Percentiles rank a stretch among this genome's conserved stretches.
phyloP scores from a whole-genome alignment of 2,329 filamentous ascomycete species.

The Cytospora piceae region DNA sequence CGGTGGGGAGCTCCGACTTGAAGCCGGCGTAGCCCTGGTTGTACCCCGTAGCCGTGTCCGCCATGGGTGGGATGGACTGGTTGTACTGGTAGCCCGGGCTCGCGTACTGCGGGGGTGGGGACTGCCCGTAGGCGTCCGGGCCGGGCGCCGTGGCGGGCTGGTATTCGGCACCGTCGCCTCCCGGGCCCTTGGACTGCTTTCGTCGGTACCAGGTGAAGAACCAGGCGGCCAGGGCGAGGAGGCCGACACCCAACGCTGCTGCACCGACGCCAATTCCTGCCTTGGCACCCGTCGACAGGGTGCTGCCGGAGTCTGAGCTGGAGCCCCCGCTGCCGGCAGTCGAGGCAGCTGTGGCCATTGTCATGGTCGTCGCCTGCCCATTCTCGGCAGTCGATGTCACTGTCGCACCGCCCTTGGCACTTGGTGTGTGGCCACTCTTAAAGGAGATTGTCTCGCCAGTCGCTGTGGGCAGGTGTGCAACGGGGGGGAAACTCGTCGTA shows the following conservation, averaged over 20 bases:
- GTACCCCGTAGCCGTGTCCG: neutral
- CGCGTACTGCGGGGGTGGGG: slow-evolving; percentile 10
- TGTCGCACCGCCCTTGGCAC: neutral
- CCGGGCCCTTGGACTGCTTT: neutral
- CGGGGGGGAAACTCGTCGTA: neutral
- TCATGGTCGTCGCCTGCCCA: slow-evolving; percentile 6
- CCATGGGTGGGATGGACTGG: neutral
- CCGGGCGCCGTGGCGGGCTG: slow-evolving; percentile 7
- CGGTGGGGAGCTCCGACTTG: slow-evolving; percentile 17
- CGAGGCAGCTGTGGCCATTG: neutral
- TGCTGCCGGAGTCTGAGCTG: neutral
- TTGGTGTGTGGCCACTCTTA: slow-evolving; percentile 11
- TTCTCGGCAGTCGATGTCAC: slow-evolving; percentile 8
- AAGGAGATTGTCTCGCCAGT: slow-evolving; percentile 8
- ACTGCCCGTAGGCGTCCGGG: neutral
- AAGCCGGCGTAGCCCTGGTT: neutral
- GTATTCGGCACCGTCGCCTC: neutral
- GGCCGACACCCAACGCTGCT: neutral
- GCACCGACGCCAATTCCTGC: slow-evolving; percentile 19
- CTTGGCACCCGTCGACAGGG: slow-evolving; percentile 14
- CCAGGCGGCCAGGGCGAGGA: slow-evolving; percentile 7
- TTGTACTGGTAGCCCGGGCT: neutral
- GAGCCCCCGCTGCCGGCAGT: neutral
- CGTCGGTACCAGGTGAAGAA: neutral
- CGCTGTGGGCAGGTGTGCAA: slow-evolving; percentile 8